These are phyloP conservation scores for Beauveria caledonica DNA, from an alignment of 2,329 filamentous ascomycete genomes.

Conservation along the genomic window DNA sequence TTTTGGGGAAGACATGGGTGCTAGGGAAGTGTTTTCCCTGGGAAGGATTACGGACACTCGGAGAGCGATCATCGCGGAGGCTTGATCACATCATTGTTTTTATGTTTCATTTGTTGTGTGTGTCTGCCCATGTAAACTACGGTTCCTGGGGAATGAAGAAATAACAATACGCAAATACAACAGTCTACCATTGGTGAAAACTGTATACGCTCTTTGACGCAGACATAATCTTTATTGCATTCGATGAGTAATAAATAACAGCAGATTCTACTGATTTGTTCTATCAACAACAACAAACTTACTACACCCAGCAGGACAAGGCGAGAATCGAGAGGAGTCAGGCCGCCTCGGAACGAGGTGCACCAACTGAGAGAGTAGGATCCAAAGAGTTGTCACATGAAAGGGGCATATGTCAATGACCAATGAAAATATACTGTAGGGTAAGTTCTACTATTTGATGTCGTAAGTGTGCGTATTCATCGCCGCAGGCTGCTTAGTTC, in stretches of 20 bases:
- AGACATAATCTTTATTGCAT: too few relatives aligned
- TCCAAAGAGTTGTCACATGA: neutral
- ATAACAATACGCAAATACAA: neutral
- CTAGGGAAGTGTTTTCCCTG: neutral
- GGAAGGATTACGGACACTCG: neutral
- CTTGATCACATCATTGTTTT: neutral
- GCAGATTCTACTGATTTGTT: too few relatives aligned
- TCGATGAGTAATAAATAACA: too few relatives aligned
- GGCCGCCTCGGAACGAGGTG: too few relatives aligned
- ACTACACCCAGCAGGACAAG: too few relatives aligned
- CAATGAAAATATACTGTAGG: neutral
- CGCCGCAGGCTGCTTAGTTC: neutral
- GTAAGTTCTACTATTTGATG: neutral
- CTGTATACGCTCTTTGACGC: neutral
- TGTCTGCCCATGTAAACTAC: slow-evolving; percentile 10
- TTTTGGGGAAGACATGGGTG: neutral
- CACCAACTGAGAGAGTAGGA: too few relatives aligned
- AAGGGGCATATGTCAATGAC: neutral
- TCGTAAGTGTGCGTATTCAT: neutral
- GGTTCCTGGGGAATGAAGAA: slow-evolving; percentile 1
- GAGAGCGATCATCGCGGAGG: neutral
- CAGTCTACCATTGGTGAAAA: neutral
- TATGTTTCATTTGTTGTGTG: slow-evolving; percentile 5
- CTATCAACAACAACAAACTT: too few relatives aligned
- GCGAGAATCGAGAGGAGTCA: too few relatives aligned